Percentiles rank a stretch among this genome's conserved stretches.
Evolutionary conservation across 2,329 filamentous ascomycete species (phyloP).

Genomic region (Penicillium sp.): DNA sequence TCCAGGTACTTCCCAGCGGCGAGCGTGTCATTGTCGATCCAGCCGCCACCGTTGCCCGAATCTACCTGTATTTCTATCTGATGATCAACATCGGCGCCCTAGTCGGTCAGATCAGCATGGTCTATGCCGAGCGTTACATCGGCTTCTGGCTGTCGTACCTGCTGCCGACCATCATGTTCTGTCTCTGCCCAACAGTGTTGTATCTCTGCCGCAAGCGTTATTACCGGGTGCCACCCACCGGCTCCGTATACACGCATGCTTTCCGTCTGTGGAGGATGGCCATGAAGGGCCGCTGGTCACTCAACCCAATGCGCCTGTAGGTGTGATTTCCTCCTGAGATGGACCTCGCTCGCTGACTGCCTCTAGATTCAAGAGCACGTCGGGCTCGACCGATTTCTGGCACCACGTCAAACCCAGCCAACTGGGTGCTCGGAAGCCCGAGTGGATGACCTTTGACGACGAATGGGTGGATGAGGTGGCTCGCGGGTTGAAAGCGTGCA

Average conservation of each 20-base stretch:
- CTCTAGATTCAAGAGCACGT: conserved; percentile 15
- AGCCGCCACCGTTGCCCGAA: conserved; percentile 59
- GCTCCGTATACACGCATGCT: conserved; percentile 65
- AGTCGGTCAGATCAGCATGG: conserved; percentile 59
- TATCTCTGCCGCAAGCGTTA: conserved; percentile 58
- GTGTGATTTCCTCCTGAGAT: conserved; percentile 2
- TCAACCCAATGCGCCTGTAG: conserved; percentile 56
- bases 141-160: conserved; percentile 69
- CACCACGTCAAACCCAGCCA: conserved; percentile 31
- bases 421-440: conserved; percentile 21
- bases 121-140: conserved; percentile 68
- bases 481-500: conserved; percentile 63
- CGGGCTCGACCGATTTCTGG: conserved; percentile 19
- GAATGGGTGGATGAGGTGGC: conserved; percentile 74
- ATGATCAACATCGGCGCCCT: conserved; percentile 64
- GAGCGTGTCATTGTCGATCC: conserved; percentile 67
- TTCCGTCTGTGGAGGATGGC: conserved; percentile 55
- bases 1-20: conserved; percentile 52
- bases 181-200: conserved; percentile 57
- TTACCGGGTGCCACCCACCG: conserved; percentile 59
- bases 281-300: conserved; percentile 58
- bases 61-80: conserved; percentile 66
- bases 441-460: conserved; percentile 71
- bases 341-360: not conserved
- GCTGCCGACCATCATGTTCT: conserved; percentile 61